Base-by-base conservation (phyloP, 768 basidiomycete genomes). In the Kondoa subrosea region DNA sequence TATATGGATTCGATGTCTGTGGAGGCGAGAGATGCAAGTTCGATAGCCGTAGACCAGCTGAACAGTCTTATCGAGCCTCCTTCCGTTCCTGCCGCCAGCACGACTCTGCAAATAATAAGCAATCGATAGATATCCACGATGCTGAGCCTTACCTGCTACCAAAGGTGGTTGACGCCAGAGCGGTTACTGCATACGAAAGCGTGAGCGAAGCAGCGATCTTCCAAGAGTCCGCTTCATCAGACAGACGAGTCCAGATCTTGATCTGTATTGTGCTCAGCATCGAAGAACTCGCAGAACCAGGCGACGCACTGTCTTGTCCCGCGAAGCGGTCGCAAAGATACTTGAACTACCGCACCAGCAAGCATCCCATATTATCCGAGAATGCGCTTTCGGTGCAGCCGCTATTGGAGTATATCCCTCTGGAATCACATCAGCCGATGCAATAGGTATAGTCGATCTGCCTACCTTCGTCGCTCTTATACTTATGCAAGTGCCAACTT, bases 281-380 rank as follows among this genome's bases (percentile, higher is more conserved):
- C n/a, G n/a, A n/a, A 57, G 27, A 57, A 68, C 26, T 27, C 16
- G 32, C 15, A n/a, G n/a, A 29, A 29, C 16, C 64, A 16, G 1
- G 14, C 2, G 56, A 71, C 82, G 66, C 71, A 89, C 92, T 16
- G 88, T 89, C 79, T 93, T 97, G 77, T 99, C 95, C 57, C 95
- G 83, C 1, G 92, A 91, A 0, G 89, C 92, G 1, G 95, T 97
- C 14, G 85, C 91, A 74, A 99, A 99, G 17, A 86, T 74, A 72
- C 85, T 82, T 4, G 85, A 84, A 71, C 89, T 85, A 0, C 78
- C 74, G 1, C 87, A 81, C 91, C 92, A 99, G 16, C 85, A 83
- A 73, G 88, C 89, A 76, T 97, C 95, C 91, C 95, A 92, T 34
- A 99, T 87, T 73, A 99, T 95, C 50, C 95, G 83, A 1, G 83